Evolutionary conservation across 768 basidiomycete genomes (phyloP).

Genomic region (Hygrophorus russula): DNA sequence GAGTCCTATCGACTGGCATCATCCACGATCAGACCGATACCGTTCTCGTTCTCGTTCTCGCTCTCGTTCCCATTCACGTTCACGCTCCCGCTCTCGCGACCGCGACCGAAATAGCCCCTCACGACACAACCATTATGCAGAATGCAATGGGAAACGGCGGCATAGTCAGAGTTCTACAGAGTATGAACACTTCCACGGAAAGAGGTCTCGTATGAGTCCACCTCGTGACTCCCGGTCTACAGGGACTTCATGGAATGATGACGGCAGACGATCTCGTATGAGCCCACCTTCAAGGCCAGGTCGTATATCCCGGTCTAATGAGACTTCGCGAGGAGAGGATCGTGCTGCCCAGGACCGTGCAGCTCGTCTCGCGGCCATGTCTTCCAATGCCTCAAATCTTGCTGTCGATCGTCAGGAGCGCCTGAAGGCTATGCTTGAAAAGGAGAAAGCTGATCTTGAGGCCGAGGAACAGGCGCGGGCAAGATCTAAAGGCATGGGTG

Average conservation of each 20-base stretch:
- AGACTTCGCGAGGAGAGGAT: constrained; percentile 9
- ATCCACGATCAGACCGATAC: constrained; percentile 13
- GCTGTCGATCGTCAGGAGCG: constrained; percentile 61
- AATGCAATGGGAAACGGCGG: constrained; percentile 25
- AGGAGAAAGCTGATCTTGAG: constrained; percentile 70
- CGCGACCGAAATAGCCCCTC: constrained; percentile 12
- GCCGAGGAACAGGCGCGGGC: constrained; percentile 56
- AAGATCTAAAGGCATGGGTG: constrained; percentile 69
- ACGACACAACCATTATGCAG: constrained; percentile 11
- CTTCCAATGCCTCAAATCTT: constrained; percentile 56
- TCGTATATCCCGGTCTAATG: constrained; percentile 13
- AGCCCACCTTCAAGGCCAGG: constrained; percentile 19
- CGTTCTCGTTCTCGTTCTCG: constrained; percentile 33
- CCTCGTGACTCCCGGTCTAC: neutral
- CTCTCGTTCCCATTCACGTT: constrained; percentile 35
- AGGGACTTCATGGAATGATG: constrained; percentile 10
- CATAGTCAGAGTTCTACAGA: constrained; percentile 25
- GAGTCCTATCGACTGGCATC: constrained; percentile 15
- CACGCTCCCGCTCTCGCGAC: constrained; percentile 16
- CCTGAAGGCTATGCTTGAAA: constrained; percentile 53
- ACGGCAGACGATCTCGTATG: constrained; percentile 40
- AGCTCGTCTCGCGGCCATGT: constrained; percentile 87
- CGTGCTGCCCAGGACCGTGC: constrained; percentile 42
- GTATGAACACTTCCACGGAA: constrained; percentile 11
- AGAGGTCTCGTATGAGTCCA: constrained; percentile 2